Percentiles rank a stretch among this genome's conserved stretches.
Evolutionary conservation across 345 rosid genomes (phyloP).

Genomic region (Physaria fendleri): DNA sequence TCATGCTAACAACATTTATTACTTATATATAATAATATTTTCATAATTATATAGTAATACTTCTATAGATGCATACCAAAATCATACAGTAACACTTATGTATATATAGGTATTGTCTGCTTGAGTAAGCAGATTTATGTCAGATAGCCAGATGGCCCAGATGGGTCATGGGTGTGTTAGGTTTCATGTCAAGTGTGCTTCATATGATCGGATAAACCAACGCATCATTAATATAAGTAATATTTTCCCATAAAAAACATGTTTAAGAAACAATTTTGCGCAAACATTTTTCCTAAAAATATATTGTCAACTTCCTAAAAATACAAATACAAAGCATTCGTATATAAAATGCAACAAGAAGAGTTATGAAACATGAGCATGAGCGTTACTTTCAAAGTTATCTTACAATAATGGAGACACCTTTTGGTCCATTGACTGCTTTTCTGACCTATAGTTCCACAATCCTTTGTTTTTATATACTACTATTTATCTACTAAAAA

Average conservation of each 20-base stretch:
- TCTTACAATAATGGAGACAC: slow-evolving; percentile 20
- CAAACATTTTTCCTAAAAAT: neutral
- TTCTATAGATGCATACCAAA: no score
- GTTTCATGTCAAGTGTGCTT: slow-evolving; percentile 4
- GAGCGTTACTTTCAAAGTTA: slow-evolving; percentile 27
- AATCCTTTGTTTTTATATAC: neutral
- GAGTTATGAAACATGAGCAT: slow-evolving; percentile 21
- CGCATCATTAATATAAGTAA: neutral
- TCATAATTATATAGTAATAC: no score
- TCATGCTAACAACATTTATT: no score
- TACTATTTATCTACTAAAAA: neutral
- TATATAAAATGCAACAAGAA: slow-evolving; percentile 15
- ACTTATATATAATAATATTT: no score
- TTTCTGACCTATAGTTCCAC: neutral
- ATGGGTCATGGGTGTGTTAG: no score
- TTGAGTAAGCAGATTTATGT: no score
- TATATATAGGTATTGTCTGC: no score
- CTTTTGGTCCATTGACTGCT: slow-evolving; percentile 14
- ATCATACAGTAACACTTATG: no score
- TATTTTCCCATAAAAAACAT: neutral
- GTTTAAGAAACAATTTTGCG: neutral
- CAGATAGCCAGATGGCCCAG: no score
- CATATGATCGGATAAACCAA: neutral
- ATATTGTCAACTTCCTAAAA: no score
- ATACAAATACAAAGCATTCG: neutral